Evolutionary conservation across 495 filamentous ascomycete genomes (phyloP), one percentile per base, ranked within the genome.

Genomic region (Aspergillus saccharolyticus): DNA sequence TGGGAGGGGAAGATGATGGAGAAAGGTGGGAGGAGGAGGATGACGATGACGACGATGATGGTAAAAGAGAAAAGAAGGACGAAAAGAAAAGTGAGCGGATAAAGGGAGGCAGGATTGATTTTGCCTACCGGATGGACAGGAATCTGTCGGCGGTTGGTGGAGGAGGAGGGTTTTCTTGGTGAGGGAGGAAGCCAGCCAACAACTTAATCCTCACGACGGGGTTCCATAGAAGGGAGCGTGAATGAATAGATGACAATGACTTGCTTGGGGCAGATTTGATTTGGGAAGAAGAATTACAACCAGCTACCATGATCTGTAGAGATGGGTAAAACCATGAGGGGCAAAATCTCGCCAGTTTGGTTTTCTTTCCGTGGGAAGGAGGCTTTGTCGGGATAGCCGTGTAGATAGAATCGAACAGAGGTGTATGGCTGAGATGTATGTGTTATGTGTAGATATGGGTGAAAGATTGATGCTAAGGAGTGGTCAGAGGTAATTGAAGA

Each of bases 11-110:
- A 65, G 25, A 21, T 30, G 49, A 59, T 71, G 68, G 62, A 63
- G 61, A 61, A 67, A 63, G 66, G 64, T 59, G 62, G 58, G 55
- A 63, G 52, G 59, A n/a, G 60, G 47, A 64, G 64, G 25, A 21
- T 30, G 49, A 59, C n/a, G 58, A 56, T 46, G 56, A 58, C 45
- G 60, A 42, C 14, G 52, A 54, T 44, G 59, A 56, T 52, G 54
- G 54, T 9, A 46, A 59, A 19, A 47, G 42, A 22, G 42, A 45
- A 47, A 39, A 22, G 42, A 45, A 42, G 54, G 43, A 56, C 54
- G 45, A 52, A 30, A 53, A 58, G 25, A 44, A 53, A 55, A 53
- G 57, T 53, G 24, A 24, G 39, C 48, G 53, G 53, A 56, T 46
- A 55, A 54, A 53, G 51, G 58, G 52, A 54, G 50, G 9, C 3